Conservation (phyloP, 495 filamentous ascomycete species). For the Penicillium verhagenii region DNA sequence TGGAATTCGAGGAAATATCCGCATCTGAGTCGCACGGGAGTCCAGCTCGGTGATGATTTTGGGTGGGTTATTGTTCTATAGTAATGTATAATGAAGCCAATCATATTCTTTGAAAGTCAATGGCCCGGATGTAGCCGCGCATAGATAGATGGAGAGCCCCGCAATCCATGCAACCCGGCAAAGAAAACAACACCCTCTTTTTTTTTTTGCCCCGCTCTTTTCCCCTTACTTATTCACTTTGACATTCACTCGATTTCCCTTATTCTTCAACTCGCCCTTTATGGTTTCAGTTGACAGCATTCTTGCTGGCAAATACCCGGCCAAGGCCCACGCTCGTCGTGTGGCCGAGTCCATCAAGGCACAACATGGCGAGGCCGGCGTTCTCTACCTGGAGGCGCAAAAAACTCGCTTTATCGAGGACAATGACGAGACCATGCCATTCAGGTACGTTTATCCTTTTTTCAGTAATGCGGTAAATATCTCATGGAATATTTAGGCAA, state of each 20-base stretch:
- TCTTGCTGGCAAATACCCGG: constrained; percentile 83
- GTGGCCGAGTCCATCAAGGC: constrained; percentile 71
- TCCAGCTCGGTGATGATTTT: background rate
- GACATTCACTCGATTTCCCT: background rate
- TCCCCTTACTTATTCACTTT: background rate
- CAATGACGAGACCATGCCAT: constrained; percentile 73
- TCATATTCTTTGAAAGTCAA: background rate
- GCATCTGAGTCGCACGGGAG: constrained; percentile 22
- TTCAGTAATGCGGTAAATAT: background rate
- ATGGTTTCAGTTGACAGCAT: constrained; percentile 46
- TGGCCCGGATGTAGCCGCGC: background rate
- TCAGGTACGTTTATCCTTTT: constrained; percentile 53
- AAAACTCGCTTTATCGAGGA: constrained; percentile 77
- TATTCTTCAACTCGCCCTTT: background rate
- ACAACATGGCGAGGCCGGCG: constrained; percentile 30
- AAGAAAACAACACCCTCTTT: too few relatives aligned
- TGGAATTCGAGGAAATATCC: constrained; percentile 68
- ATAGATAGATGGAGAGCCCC: background rate
- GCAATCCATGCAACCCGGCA: constrained; percentile 3
- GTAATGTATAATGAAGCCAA: constrained; percentile 4
- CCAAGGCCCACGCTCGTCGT: constrained; percentile 79
- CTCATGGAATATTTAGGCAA: constrained; percentile 48
- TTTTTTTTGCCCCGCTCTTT: background rate
- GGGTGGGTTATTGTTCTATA: background rate
- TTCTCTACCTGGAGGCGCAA: constrained; percentile 84